A percentile compares a stretch with the other conserved stretches of the same genome.
Evolutionary conservation across 2,329 filamentous ascomycete species (phyloP).

Genomic region (Penicillium sp.): DNA sequence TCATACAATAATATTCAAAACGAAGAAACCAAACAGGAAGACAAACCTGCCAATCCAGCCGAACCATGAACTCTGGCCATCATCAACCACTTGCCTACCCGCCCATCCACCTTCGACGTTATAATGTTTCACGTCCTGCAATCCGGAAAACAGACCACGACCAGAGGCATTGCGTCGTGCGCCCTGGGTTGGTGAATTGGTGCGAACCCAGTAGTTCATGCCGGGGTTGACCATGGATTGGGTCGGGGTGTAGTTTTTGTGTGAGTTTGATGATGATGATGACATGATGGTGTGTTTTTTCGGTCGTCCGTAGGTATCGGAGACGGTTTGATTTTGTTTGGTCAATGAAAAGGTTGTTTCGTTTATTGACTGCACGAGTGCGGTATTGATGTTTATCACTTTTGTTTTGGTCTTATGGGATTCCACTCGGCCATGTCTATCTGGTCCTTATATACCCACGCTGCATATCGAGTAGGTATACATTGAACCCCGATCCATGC

Average conservation of each 20-base stretch:
- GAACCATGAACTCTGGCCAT: background rate
- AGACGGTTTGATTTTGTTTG: background rate
- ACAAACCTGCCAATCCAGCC: slow-evolving; percentile 10
- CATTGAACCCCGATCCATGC: background rate
- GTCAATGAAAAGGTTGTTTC: background rate
- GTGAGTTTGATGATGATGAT: background rate
- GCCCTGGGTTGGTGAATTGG: slow-evolving; percentile 7
- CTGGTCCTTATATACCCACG: background rate
- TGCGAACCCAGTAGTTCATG: slow-evolving; percentile 32
- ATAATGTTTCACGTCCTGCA: slow-evolving; percentile 36
- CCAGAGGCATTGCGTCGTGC: slow-evolving; percentile 29
- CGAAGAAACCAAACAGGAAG: background rate
- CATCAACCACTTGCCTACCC: slow-evolving; percentile 23
- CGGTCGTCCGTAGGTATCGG: background rate
- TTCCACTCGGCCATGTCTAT: background rate
- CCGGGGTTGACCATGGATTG: slow-evolving; percentile 14
- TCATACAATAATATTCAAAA: background rate
- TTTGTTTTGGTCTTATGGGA: background rate
- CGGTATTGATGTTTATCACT: background rate
- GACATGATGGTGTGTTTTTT: background rate
- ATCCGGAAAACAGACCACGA: slow-evolving; percentile 35
- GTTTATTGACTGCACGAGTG: background rate
- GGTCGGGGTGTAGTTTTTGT: slow-evolving; percentile 31
- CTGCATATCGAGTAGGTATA: background rate
- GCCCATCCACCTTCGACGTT: slow-evolving; percentile 37